Base-by-base conservation (phyloP, 495 filamentous ascomycete species). In the Daldinia grandis region DNA sequence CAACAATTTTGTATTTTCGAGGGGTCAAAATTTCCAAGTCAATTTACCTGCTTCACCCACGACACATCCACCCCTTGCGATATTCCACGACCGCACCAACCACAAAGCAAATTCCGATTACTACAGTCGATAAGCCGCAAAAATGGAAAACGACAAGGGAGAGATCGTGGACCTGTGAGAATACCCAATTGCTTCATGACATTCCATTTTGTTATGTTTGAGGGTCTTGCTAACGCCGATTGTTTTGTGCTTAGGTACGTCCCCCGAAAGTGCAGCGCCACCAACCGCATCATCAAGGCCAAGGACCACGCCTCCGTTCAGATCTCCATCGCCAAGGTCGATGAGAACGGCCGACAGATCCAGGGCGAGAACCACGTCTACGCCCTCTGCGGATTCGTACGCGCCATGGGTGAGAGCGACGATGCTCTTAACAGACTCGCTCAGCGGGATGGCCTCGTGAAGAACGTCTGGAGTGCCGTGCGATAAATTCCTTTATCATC, bases 261-360 rank as follows among this genome's bases (percentile, higher is more conserved):
- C 87, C 95, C 96, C 82, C 93, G 95, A 88, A 99, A 95, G 89
- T 95, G 93, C 91, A 91, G 88, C 82, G 93, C 92, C 78, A 95
- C 92, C 82, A 92, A 92, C 91, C 90, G 92, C 84, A 97, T 98
- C 89, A 97, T 98, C 90, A 97, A 97, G 87, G 92, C 95, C 86
- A 97, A 98, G 85, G 95, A 96, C 85, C 93, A 96, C 87, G 93
- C 92, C 75, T 94, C 91, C 61, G 94, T 94, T 75, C 92, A 97
- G 86, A 91, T 97, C 81, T 91, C 90, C 28, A 72, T 77, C 24
- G 75, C 73, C 47, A 75, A 67, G 62, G 93, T 99, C 74, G 95
- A 98, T 83, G 95, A 99, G 88, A 94, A 92, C 85, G 95, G 95
- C 73, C 92, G 94, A 76, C 81, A 82, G 73, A 93, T 98, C 87